A percentile compares a stretch with the other conserved stretches of the same genome.
Evolutionary conservation across 768 basidiomycete genomes (phyloP).

Genomic region (Lactifluus pinguis): DNA sequence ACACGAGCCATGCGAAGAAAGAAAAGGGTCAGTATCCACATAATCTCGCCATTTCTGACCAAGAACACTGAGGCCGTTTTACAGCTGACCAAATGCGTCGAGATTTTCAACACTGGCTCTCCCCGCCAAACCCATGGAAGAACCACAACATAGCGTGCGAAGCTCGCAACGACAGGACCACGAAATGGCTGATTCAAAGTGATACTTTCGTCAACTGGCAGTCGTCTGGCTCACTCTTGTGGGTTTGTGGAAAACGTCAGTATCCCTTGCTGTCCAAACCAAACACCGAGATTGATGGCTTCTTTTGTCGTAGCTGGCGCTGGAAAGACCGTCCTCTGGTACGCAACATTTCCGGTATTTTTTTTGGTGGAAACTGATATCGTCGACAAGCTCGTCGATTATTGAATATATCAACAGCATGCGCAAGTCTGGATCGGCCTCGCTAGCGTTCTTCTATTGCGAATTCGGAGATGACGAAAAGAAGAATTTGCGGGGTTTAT

Average conservation of each 20-base stretch:
- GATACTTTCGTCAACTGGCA: not conserved
- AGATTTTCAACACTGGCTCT: not conserved
- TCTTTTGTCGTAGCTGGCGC: not conserved
- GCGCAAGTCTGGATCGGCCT: not conserved
- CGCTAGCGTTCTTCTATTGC: not conserved
- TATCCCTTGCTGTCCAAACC: not conserved
- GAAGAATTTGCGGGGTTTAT: not conserved
- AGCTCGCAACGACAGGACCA: not conserved
- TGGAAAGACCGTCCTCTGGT: constrained; percentile 1
- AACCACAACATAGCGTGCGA: not conserved
- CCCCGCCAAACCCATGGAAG: not conserved
- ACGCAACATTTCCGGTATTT: not conserved
- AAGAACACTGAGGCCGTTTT: not conserved
- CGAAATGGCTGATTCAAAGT: not conserved
- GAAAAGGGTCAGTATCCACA: not conserved
- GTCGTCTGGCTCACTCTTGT: not conserved
- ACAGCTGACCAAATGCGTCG: not conserved
- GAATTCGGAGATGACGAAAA: constrained; percentile 1
- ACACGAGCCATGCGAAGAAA: not conserved
- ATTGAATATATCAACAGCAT: not conserved
- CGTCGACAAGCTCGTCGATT: not conserved
- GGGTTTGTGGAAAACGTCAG: constrained; percentile 6
- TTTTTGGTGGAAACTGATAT: not conserved
- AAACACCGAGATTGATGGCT: not conserved
- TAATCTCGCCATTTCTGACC: not conserved